These are phyloP conservation scores for Colletotrichum lentis DNA, from an alignment of 2,329 filamentous ascomycete species.

Conservation along the genomic window DNA sequence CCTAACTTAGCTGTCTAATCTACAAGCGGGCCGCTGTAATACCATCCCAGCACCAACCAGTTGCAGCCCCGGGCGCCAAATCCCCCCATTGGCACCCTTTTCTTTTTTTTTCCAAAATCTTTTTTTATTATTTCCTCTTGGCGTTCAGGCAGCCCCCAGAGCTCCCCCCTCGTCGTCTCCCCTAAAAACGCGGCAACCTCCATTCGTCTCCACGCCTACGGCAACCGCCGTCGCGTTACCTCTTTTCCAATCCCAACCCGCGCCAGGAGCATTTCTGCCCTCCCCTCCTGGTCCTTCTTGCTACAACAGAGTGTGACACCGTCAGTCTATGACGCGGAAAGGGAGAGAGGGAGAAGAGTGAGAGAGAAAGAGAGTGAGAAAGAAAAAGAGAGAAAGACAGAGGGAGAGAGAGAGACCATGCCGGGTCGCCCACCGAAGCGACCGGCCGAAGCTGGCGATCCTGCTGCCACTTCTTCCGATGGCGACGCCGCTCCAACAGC, in stretches of 20 bases:
- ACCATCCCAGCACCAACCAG: no score
- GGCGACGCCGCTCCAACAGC: slow-evolving; percentile 42
- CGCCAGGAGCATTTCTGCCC: not conserved
- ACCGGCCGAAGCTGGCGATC: slow-evolving; percentile 51
- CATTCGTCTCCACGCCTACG: slow-evolving; percentile 17
- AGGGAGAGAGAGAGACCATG: slow-evolving; percentile 26
- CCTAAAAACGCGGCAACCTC: slow-evolving; percentile 32
- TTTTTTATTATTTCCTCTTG: no score
- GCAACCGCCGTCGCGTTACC: slow-evolving; percentile 33
- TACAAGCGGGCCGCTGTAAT: no score
- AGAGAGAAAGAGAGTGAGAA: not conserved
- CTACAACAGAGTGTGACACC: not conserved
- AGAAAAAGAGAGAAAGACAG: not conserved
- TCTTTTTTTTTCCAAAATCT: not conserved
- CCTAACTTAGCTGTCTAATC: no score
- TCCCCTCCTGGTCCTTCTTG: not conserved
- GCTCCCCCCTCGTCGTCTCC: not conserved
- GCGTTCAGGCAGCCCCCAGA: not conserved
- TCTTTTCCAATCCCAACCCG: not conserved
- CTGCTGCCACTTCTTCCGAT: slow-evolving; percentile 46
- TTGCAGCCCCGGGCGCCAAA: no score
- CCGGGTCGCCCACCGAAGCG: slow-evolving; percentile 55
- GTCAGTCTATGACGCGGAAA: not conserved
- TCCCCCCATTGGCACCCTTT: not conserved
- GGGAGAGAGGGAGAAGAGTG: not conserved